Base-by-base conservation (phyloP, 169 alveolate species). In the Besnoitia besnoiti region DNA sequence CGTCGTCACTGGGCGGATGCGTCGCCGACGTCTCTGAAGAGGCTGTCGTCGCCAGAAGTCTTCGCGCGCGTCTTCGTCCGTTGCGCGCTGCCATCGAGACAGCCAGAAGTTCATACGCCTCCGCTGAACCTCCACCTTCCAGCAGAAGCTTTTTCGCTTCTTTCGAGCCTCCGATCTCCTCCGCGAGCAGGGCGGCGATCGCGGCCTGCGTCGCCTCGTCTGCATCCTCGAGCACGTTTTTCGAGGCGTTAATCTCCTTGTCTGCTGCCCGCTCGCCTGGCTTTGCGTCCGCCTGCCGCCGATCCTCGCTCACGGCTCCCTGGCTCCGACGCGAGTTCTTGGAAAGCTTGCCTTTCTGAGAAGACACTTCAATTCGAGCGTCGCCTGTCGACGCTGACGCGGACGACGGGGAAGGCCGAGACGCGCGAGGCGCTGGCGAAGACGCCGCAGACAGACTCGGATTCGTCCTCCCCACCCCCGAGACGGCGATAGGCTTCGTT, bases 141-240 rank as follows among this genome's bases (percentile, higher is more conserved):
- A 14, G 30, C 40, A 77, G 87, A 37, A 77, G 87, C 59, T 40
- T 27, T 27, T 27, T 39, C 14, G 61, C 33, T 30, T 77, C 87
- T 40, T 27, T 37, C 59, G 87, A 77, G 61, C n/a, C 27, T 3
- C 87, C 61, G 33, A 77, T 21, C 19, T 77, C 87, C 87, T 77
- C 87, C 5, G n/a, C 59, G 50, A 77, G 59, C 2, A 42, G 61
- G 2, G 87, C 59, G 21, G 87, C 87, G 59, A 77, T 77, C n/a
- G 87, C 59, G 14, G 50, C 59, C 59, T 77, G 87, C 14, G 61
- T 77, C 33, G 87, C 87, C 33, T 19, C 87, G 40, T 77, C 87
- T 77, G 55, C 59, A 10, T 37, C 67, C 30, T 55, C 67, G 5
- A 55, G 30, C 5, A 55, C 67, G 1, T n/a, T 55, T 16, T n/a